Base-by-base conservation (phyloP, 805 yeast genomes). In the Pichia ethanolica region DNA sequence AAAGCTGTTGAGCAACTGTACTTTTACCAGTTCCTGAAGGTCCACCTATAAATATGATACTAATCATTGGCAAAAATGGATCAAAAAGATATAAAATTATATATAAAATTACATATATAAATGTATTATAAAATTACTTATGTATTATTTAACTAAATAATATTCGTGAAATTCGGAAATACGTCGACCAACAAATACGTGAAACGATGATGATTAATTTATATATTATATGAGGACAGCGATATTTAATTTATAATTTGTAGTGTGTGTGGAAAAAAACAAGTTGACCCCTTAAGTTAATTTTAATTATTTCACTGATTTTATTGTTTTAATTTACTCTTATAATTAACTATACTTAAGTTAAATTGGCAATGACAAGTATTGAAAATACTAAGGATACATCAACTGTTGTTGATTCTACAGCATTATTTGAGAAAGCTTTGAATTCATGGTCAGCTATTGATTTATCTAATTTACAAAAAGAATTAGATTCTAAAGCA, bases 21-120 rank as follows among this genome's bases (percentile, higher is more conserved):
- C 95, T 74, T 64, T 93, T 93, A 1, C 99, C 99, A 2, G 96
- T 86, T 8, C 98, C 98, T 0, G 97, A 90, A 0, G 98, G 96
- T 0, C 99, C 99, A 11, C 95, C 97, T 8, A 91, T 80, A 2
- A 89, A 81, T 7, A 67, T 46, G 1, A 67, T 48, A 7, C n/a
- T 26, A n/a, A 35, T 5, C 50, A 43, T 46, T 30, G 39, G 5
- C 4, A 10, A 36, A 36, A 14, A 36, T 7, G 25, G 39, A 10
- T 8, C 1, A 10, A 20, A 30, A 30, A 1, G 32, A 30, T 30
- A 6, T 7, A 9, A 6, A 28, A 28, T 28, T 20, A 20, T 20
- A 20, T 20, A 20, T 20, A 20, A 20, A 20, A 2, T 2, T 20
- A 20, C 3, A 20, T 20, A 20, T 20, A 20, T 20, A 20, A 20